Evolutionary conservation across 1,139 yeast species (phyloP), one percentile per base, ranked within the genome.

Genomic region (Blastobotrys apis): DNA sequence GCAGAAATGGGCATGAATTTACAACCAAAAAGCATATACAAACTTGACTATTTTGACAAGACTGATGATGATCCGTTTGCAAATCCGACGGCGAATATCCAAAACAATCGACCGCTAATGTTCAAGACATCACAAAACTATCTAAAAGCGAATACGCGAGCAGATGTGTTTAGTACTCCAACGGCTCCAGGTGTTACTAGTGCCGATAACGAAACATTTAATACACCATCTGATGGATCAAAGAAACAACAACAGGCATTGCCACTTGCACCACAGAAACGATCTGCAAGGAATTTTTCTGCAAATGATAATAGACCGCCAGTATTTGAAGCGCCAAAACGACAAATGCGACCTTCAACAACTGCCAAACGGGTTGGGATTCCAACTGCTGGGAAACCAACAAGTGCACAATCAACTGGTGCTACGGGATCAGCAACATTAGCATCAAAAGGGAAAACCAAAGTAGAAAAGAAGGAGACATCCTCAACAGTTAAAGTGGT

Each of bases 1-100:
- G 81, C 92, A 57, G 74, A 75, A 48, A 68, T 85, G 40, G 65
- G 67, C 8, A 56, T 83, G 21, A 75, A 78, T 49, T 73, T 86
- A 21, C 73, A 78, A 41, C 80, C 81, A 6, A 76, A 77, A 45
- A 69, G 82, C 5, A 73, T 86, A 34, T 84, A 75, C 63, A 76
- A 73, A 40, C 43, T 47, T 8, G 54, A 37, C 36, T 33, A 25
- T 10, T 38, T 26, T 26, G 42, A 16, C 32, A 20, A 20, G 26
- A 16, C 35, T 21, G 27, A 37, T 16, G 47, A 39, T 22, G 44
- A 44, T 26, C 44, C 40, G 13, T 41, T 36, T 40, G 39, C 31
- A 25, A 16, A n/a, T 23, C 9, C 25, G 17, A n/a, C 27, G 13
- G 32, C 15, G 26, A 8, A n/a, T 15, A 36, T 13, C 17, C 39